Percentiles rank a stretch among this genome's conserved stretches.
Conservation (phyloP, 257 asterid species). For the Solanum stenotomum region DNA sequence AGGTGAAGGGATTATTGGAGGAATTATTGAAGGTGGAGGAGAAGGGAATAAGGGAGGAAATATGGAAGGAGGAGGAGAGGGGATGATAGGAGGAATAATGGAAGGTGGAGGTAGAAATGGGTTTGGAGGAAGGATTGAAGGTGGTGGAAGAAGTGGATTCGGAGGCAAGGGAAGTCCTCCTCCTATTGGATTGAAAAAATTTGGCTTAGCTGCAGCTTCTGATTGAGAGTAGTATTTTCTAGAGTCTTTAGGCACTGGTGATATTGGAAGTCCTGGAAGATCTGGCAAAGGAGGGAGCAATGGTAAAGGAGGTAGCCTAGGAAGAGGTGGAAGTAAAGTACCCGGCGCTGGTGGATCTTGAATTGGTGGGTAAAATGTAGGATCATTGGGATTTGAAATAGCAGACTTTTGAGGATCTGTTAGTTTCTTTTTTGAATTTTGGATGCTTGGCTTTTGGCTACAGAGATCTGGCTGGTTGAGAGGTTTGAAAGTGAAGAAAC, state of each 20-base stretch:
- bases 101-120: conserved; percentile 40
- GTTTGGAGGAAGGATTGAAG: conserved; percentile 28
- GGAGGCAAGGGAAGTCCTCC: conserved; percentile 26
- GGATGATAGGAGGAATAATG: conserved; percentile 37
- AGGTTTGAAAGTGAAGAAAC: conserved; percentile 76
- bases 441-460: conserved; percentile 37
- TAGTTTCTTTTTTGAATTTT: not conserved
- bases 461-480: conserved; percentile 54
- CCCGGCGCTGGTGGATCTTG: conserved; percentile 19
- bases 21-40: conserved; percentile 47
- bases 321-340: conserved; percentile 29
- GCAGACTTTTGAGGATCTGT: conserved; percentile 1
- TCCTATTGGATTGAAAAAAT: conserved; percentile 3
- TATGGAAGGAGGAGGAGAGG: conserved; percentile 29
- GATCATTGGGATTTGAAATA: conserved; percentile 27
- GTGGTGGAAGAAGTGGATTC: conserved; percentile 23
- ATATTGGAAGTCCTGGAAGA: conserved; percentile 45
- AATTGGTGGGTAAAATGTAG: conserved; percentile 8
- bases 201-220: conserved; percentile 2
- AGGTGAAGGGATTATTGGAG: conserved; percentile 43
- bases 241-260: conserved; percentile 26
- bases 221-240: not conserved
- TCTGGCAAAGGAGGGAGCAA: conserved; percentile 49
- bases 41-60: conserved; percentile 36
- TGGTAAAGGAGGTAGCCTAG: conserved; percentile 38